phyloP scores from a whole-genome alignment of 2,329 filamentous ascomycete genomes.

The Fusarium sp. region DNA sequence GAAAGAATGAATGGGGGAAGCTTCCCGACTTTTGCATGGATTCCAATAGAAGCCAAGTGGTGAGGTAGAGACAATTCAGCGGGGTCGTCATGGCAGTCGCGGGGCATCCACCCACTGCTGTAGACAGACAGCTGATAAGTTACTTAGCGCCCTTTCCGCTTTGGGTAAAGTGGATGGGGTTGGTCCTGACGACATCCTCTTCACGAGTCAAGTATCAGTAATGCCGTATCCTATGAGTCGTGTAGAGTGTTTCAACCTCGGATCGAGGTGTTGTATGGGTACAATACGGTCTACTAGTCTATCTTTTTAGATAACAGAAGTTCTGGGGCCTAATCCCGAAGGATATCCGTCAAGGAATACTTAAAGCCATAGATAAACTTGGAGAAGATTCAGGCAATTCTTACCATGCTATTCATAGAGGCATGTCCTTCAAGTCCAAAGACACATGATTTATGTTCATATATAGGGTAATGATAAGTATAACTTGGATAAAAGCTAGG shows the following conservation, averaged over 20 bases:
- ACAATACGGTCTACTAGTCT: not conserved
- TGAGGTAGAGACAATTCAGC: conserved; percentile 16
- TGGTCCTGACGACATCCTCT: conserved; percentile 1
- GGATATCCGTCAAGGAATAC: no score
- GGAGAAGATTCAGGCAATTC: no score
- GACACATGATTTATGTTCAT: not conserved
- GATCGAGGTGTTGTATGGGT: not conserved
- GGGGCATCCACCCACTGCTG: conserved; percentile 10
- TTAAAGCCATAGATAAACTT: no score
- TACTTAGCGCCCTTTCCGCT: conserved; percentile 25
- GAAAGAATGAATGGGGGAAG: conserved; percentile 21
- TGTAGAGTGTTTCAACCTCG: not conserved
- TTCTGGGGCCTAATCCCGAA: no score
- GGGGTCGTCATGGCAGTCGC: conserved; percentile 34
- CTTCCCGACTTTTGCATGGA: conserved; percentile 35
- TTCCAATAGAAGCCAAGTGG: conserved; percentile 27
- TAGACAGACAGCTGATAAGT: not conserved
- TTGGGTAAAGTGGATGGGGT: conserved; percentile 15
- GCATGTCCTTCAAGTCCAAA: no score
- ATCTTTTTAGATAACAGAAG: no score
- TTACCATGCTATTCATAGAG: no score
- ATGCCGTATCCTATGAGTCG: conserved; percentile 28
- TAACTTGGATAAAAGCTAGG: not conserved
- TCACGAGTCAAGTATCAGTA: conserved; percentile 26
- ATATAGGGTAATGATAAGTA: not conserved